Conservation (phyloP, 805 yeast genomes). For the Jamesozyma hellenica region DNA sequence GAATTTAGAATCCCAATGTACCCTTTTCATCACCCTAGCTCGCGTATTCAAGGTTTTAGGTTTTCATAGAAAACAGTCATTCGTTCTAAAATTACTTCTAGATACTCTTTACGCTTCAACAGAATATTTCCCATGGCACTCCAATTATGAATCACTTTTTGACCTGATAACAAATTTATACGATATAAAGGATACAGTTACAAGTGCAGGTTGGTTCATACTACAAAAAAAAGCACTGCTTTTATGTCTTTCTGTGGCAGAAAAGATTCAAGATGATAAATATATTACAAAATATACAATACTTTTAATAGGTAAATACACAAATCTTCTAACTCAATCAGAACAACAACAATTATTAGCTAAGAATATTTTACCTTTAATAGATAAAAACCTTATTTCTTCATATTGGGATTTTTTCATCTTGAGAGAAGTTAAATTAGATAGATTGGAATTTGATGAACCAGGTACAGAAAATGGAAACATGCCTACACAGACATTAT, state of each 20-base stretch:
- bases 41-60: conserved; percentile 52
- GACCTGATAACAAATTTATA: conserved; percentile 43
- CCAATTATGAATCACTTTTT: conserved; percentile 35
- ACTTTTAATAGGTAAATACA: conserved; percentile 45
- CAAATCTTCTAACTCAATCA: conserved; percentile 41
- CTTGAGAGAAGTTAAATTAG: conserved; percentile 40
- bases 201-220: conserved; percentile 41
- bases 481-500: conserved; percentile 11
- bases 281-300: conserved; percentile 41
- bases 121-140: conserved; percentile 13
- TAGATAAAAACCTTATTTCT: conserved; percentile 17
- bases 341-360: conserved; percentile 44
- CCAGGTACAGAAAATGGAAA: conserved; percentile 6
- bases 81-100: conserved; percentile 57
- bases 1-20: conserved; percentile 43
- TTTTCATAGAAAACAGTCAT: conserved; percentile 55
- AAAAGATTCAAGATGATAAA: conserved; percentile 37
- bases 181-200: conserved; percentile 36
- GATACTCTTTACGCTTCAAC: conserved; percentile 39
- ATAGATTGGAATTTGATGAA: conserved; percentile 20
- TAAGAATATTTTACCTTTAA: conserved; percentile 19
- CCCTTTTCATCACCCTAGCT: conserved; percentile 58
- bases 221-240: conserved; percentile 48
- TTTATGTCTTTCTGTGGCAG: conserved; percentile 44
- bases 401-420: conserved; percentile 70